Evolutionary conservation across 306 rosid genomes (phyloP), one percentile per base, ranked within the genome.

Genomic region (Castanea mollissima): DNA sequence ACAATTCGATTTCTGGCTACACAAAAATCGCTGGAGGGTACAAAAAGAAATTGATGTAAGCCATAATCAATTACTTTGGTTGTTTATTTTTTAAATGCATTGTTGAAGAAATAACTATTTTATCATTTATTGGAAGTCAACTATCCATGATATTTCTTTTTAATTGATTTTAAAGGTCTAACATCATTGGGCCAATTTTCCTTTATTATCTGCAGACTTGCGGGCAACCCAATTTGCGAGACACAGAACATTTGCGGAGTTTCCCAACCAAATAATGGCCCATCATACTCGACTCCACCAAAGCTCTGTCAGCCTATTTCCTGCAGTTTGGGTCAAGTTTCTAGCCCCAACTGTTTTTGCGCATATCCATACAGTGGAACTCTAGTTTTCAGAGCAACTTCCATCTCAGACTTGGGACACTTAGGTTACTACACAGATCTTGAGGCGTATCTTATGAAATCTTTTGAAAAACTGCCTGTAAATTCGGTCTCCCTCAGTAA

Each of bases 321-420:
- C 7, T 94, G 97, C 83, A 58, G 21, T 74, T 5, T 38, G 4
- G 55, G 74, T 52, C 79, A 79, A 81, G 82, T 55, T 80, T 55
- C 69, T 21, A 91, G 92, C 83, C 98, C 96, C 35, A 89, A 80
- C n/a, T 94, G 98, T 83, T 76, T 4, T 76, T 94, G 98, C 70
- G 86, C 89, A 69, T 84, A 87, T 77, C 94, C 98, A 73, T 94
- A 83, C 77, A 38, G 80, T 2, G 98, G 96, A 74, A 81, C 78
- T 70, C 63, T 94, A 21, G 2, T 6, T 76, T 85, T 94, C 83
- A 83, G 91, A 89, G 88, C 92, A 62, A 89, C 87, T 57, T 56
- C 84, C 52, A 89, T 92, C 87, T 86, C 92, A 9, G 60, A 25
- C 81, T 81, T 85, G 81, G 74, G 4, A 23, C 85, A 76, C 82